Evolutionary conservation across 768 basidiomycete species (phyloP), one percentile per base, ranked within the genome.

Genomic region (Dentipellis fragilis): DNA sequence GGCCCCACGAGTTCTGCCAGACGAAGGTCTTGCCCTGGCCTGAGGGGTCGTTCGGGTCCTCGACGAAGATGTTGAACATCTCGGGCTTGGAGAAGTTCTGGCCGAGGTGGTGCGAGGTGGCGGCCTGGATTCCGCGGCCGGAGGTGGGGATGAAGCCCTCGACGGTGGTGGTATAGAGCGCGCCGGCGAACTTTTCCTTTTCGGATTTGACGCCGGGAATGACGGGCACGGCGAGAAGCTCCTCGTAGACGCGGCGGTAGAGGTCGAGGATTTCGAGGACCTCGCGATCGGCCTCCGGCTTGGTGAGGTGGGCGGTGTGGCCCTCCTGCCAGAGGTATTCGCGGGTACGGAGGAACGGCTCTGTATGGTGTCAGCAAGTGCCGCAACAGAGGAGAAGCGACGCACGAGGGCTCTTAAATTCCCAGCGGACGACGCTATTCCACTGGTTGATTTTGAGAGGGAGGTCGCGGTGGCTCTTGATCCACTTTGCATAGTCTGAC

Each of bases 311-410:
- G 3, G 96, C 95, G 9, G 96, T 98, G 74, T 99, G 96, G 38
- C 96, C 96, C 71, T 99, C 96, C 74, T 99, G 96, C 96, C 96
- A 99, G n/a, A 99, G 76, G 80, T 97, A 99, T 74, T 99, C 96
- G 67, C 96, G 90, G 2, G 96, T 98, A 55, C 96, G 93, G 38
- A 99, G 80, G 88, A 99, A 99, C 8, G 96, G 96, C 70, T 99
- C 88, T 90, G 67, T 37, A 53, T 17, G 12, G 29, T 22, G 19
- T 36, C 36, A 56, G 37, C 19, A 6, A 35, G 21, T n/a, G 34
- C 35, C 55, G 7, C n/a, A 21, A 57, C 55, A 4, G 10, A 40
- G 10, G 16, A 17, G 10, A 47, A 14, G n/a, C n/a, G n/a, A 21
- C 85, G 67, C 58, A 89, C 88, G 94, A 56, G 95, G 95, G 69